Conservation (phyloP, 2,329 filamentous ascomycete species). For the Graphilbum ipis-grandicollis region DNA sequence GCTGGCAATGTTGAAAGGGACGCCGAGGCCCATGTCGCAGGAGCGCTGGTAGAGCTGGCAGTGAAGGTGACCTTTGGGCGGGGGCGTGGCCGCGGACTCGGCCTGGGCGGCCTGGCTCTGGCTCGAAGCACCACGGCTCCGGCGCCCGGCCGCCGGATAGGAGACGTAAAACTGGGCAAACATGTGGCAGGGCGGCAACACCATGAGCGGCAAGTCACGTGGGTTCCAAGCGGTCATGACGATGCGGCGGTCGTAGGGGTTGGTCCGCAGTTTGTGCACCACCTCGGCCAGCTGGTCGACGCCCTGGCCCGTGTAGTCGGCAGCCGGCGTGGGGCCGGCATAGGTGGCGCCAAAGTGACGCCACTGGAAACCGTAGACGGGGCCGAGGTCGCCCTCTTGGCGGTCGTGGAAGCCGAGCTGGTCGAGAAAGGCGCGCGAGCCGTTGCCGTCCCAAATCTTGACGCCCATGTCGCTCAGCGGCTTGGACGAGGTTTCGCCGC, state of each 20-base stretch:
- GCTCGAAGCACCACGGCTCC: too few species aligned
- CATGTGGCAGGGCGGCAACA: constrained; percentile 88
- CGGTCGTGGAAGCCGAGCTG: constrained; percentile 65
- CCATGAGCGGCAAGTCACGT: constrained; percentile 70
- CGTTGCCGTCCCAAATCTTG: constrained; percentile 98
- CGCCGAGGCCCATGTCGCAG: constrained; percentile 93
- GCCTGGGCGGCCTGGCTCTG: too few species aligned
- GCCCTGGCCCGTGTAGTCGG: constrained; percentile 75
- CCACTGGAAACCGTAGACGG: constrained; percentile 98
- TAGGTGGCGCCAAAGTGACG: constrained; percentile 93
- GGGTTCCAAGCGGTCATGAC: constrained; percentile 93
- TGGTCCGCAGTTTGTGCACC: constrained; percentile 67
- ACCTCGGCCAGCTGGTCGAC: constrained; percentile 88
- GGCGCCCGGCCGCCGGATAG: constrained; percentile 40
- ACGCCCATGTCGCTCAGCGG: constrained; percentile 64
- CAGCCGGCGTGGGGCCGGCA: constrained; percentile 50
- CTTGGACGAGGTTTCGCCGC: constrained; percentile 63
- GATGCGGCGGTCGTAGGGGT: constrained; percentile 77
- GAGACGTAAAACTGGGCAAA: constrained; percentile 93
- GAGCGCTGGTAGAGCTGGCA: constrained; percentile 86
- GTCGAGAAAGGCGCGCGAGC: constrained; percentile 79
- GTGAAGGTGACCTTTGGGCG: constrained; percentile 51
- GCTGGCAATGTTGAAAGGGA: constrained; percentile 93
- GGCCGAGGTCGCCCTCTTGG: constrained; percentile 75
- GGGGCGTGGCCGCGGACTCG: background rate